A percentile compares a stretch with the other conserved stretches of the same genome.
Conservation (phyloP, 768 basidiomycete genomes). For the Brasilioporus rufonigricans region DNA sequence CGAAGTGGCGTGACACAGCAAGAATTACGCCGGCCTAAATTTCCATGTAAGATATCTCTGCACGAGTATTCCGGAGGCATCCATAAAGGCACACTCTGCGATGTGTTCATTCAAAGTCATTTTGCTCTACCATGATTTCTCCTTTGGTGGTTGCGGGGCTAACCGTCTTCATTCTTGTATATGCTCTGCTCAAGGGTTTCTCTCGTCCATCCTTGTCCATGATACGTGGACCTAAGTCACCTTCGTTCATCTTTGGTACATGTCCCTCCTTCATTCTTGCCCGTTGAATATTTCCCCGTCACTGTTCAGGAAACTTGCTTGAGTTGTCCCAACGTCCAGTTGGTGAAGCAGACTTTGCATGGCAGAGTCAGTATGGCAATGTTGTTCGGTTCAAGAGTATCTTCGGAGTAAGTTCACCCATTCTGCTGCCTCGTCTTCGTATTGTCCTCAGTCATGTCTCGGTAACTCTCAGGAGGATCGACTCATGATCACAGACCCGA, state of each 20-base stretch:
- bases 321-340: too few species aligned
- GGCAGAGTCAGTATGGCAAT: too few species aligned
- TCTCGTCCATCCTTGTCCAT: slow-evolving; percentile 8
- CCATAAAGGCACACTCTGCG: neutral
- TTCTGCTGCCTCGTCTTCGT: too few species aligned
- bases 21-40: neutral
- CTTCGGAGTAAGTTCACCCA: too few species aligned
- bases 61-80: neutral
- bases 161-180: neutral
- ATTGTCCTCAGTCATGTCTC: too few species aligned
- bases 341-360: too few species aligned
- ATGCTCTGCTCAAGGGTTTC: neutral
- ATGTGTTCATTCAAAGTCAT: neutral
- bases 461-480: slow-evolving; percentile 37
- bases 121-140: slow-evolving; percentile 2
- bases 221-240: slow-evolving; percentile 18
- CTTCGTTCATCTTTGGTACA: too few species aligned
- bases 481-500: too few species aligned
- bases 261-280: neutral
- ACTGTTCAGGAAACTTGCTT: too few species aligned
- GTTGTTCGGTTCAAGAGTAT: too few species aligned
- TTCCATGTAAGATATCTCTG: neutral
- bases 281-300: too few species aligned
- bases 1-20: neutral
- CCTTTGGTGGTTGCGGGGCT: neutral